Conservation (phyloP, 345 rosid species). For the Microthlaspi erraticum region DNA sequence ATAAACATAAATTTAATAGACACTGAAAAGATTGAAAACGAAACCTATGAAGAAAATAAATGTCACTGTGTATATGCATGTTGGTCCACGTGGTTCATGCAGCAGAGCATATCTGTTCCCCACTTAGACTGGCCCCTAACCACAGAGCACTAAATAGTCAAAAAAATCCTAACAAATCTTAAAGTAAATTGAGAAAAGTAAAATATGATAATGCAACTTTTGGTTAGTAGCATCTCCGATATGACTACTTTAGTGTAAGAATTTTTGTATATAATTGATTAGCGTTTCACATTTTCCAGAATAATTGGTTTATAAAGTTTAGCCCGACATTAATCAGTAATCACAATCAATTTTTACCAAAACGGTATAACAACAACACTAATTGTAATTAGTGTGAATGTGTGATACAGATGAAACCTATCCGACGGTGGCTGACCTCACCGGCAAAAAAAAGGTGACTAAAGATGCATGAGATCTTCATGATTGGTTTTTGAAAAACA, state of each 20-base stretch:
- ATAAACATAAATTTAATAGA: neutral
- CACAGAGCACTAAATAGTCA: conserved; percentile 12
- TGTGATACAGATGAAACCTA: conserved; percentile 23
- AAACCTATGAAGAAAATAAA: conserved; percentile 28
- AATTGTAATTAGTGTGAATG: neutral
- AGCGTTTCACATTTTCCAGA: conserved; percentile 21
- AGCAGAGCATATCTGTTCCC: conserved; percentile 46
- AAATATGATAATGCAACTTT: conserved; percentile 24
- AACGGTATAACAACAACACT: conserved; percentile 30
- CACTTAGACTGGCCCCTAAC: conserved; percentile 46
- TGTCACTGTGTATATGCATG: conserved; percentile 42
- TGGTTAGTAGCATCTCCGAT: conserved; percentile 17
- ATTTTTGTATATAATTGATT: conserved; percentile 22
- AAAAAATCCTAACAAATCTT: conserved; percentile 35
- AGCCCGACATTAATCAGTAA: conserved; percentile 8
- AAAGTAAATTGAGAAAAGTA: conserved; percentile 10
- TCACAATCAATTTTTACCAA: conserved; percentile 20
- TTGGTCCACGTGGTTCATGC: conserved; percentile 49
- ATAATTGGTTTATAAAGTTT: conserved; percentile 34
- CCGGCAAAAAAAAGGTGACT: conserved; percentile 25
- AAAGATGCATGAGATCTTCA: conserved; percentile 9
- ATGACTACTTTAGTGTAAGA: conserved; percentile 21
- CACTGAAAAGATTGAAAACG: conserved; percentile 2
- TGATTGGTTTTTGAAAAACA: neutral
- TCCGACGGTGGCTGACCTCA: conserved; percentile 30